Conservation (phyloP, 2,329 filamentous ascomycete species). For the Colletotrichum navitas region DNA sequence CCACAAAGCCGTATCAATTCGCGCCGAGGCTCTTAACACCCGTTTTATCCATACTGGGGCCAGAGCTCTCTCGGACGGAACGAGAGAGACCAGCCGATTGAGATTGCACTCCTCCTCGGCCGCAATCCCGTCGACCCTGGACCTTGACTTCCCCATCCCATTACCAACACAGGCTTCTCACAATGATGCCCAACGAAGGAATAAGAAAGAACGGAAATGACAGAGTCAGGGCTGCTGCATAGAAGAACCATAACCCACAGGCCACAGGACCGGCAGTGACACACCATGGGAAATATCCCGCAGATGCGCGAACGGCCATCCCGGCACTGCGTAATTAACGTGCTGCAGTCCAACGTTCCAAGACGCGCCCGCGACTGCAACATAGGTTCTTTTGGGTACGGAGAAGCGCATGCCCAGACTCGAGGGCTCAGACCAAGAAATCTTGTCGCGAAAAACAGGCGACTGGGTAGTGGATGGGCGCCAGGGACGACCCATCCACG, state of each 20-base stretch:
- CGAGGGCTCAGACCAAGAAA: not conserved
- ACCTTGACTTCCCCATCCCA: not conserved
- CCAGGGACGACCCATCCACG: constrained; percentile 20
- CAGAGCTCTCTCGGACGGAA: not conserved
- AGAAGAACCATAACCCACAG: not conserved
- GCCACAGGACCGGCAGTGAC: not conserved
- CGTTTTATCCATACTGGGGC: not conserved
- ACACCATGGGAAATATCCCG: not conserved
- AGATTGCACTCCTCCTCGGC: constrained; percentile 3
- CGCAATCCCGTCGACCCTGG: constrained; percentile 2
- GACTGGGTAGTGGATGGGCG: not conserved
- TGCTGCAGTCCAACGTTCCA: not conserved
- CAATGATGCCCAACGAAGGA: constrained; percentile 4
- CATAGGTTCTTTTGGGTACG: not conserved
- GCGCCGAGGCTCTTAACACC: constrained; percentile 9
- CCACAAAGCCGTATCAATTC: not conserved
- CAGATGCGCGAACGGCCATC: constrained; percentile 22
- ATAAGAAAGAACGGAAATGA: not conserved
- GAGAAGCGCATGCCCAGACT: too few relatives aligned
- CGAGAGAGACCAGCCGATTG: not conserved
- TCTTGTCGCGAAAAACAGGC: not conserved
- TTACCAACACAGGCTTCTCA: not conserved
- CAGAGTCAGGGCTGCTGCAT: constrained; percentile 11
- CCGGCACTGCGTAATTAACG: not conserved
- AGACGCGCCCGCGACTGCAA: not conserved